Evolutionary conservation across 2,329 filamentous ascomycete genomes (phyloP).

Genomic region (Penicillium crustosum): DNA sequence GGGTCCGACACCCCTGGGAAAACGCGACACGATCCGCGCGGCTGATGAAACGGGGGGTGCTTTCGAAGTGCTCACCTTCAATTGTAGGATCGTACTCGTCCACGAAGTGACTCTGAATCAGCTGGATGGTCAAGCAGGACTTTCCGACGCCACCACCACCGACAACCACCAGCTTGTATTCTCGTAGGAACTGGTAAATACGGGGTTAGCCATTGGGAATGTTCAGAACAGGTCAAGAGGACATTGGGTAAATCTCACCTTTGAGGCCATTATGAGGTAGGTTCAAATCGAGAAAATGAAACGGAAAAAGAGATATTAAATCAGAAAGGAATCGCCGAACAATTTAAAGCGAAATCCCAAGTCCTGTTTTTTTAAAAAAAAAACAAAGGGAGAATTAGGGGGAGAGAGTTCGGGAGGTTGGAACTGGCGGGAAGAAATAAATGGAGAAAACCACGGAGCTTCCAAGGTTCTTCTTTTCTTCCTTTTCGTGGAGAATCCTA

Average conservation of each 20-base stretch:
- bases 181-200: conserved; percentile 68
- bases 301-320: conserved; percentile 12
- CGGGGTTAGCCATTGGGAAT: background rate
- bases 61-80: conserved; percentile 63
- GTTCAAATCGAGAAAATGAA: conserved; percentile 6
- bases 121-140: conserved; percentile 97
- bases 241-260: conserved; percentile 21
- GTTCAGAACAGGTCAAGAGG: background rate
- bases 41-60: background rate
- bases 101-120: conserved; percentile 94
- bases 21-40: background rate
- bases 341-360: conserved; percentile 5
- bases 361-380: conserved; percentile 10
- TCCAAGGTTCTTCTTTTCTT: background rate
- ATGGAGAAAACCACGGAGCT: conserved; percentile 5
- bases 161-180: conserved; percentile 96
- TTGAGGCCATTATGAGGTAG: conserved; percentile 25
- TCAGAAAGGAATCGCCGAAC: conserved; percentile 4
- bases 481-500: background rate
- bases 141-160: conserved; percentile 98
- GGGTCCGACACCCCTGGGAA: background rate
- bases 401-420: conserved; percentile 16
- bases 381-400: conserved; percentile 17
- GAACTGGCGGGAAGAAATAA: conserved; percentile 15
- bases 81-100: conserved; percentile 99